These are phyloP conservation scores for Fragaria vesca DNA, from an alignment of 306 rosid species.

Conservation along the genomic window DNA sequence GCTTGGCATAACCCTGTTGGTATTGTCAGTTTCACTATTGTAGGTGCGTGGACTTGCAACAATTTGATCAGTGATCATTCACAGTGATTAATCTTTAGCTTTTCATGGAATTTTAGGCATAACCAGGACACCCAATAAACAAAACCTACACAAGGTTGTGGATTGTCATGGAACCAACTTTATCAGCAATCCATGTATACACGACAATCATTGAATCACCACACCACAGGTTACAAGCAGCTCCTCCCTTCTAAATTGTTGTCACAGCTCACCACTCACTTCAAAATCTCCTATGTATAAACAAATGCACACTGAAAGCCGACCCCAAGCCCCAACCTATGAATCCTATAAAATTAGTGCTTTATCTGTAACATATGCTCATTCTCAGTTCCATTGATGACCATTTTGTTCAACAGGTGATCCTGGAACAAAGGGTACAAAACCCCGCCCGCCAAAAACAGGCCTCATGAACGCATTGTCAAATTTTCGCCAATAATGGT, in stretches of 20 bases:
- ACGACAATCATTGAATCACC: slow-evolving; percentile 31
- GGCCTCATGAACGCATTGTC: slow-evolving; percentile 91
- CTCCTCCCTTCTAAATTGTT: slow-evolving; percentile 3
- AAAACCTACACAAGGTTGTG: slow-evolving; percentile 24
- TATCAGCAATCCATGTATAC: slow-evolving; percentile 25
- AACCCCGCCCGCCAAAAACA: slow-evolving; percentile 89
- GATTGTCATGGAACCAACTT: slow-evolving; percentile 9
- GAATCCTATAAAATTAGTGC: slow-evolving; percentile 22
- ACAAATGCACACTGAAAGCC: slow-evolving; percentile 45
- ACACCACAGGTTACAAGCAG: slow-evolving; percentile 32
- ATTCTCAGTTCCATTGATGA: slow-evolving; percentile 44
- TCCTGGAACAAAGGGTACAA: slow-evolving; percentile 78
- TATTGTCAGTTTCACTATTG: background rate
- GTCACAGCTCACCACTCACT: slow-evolving; percentile 15
- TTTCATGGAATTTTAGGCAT: background rate
- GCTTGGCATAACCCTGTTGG: too few relatives aligned
- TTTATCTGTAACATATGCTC: background rate
- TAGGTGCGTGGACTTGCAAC: background rate
- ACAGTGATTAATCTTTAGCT: background rate
- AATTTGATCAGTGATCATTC: background rate
- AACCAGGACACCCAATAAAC: slow-evolving; percentile 11
- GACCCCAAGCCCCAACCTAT: slow-evolving; percentile 24
- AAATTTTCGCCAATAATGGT: slow-evolving; percentile 85
- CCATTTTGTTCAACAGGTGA: slow-evolving; percentile 64
- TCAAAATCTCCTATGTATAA: slow-evolving; percentile 32